Conservation (phyloP, 441 rosid genomes). For the Syzygium syzygioides region DNA sequence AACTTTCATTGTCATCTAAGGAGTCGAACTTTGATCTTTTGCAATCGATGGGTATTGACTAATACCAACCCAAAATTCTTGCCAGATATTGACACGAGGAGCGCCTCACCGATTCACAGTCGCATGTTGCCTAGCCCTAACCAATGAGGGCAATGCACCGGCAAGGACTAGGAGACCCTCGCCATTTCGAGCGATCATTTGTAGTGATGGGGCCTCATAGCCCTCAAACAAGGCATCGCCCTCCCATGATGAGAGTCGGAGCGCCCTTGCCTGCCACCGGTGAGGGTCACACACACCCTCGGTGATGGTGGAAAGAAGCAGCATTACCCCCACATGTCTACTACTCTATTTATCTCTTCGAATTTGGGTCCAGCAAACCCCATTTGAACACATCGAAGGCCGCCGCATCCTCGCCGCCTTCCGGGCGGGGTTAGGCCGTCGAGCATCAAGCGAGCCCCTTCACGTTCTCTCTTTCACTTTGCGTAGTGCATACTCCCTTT, state of each 20-base stretch:
- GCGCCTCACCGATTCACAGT: rapidly evolving
- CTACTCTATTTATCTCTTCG: not conserved
- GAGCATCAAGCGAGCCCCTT: rapidly evolving
- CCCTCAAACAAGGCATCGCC: not conserved
- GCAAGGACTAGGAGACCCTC: rapidly evolving
- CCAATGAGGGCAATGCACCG: rapidly evolving
- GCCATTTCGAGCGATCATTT: rapidly evolving
- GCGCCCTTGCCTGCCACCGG: rapidly evolving
- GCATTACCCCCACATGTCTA: not conserved
- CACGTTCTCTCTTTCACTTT: not conserved
- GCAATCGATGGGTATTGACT: not conserved
- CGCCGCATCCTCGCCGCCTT: not conserved
- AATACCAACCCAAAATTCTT: rapidly evolving
- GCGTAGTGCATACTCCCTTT: not conserved
- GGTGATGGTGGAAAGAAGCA: not conserved
- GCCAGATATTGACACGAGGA: rapidly evolving
- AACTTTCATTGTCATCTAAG: not conserved
- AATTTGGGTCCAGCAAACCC: not conserved
- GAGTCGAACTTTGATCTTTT: not conserved
- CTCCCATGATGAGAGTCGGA: rapidly evolving
- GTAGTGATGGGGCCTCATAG: not conserved
- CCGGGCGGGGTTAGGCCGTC: rapidly evolving
- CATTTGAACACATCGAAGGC: not conserved
- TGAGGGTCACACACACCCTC: rapidly evolving
- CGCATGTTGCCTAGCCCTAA: rapidly evolving